Base-by-base conservation (phyloP, 2,329 filamentous ascomycete genomes). In the Stagonosporopsis rhizophila region DNA sequence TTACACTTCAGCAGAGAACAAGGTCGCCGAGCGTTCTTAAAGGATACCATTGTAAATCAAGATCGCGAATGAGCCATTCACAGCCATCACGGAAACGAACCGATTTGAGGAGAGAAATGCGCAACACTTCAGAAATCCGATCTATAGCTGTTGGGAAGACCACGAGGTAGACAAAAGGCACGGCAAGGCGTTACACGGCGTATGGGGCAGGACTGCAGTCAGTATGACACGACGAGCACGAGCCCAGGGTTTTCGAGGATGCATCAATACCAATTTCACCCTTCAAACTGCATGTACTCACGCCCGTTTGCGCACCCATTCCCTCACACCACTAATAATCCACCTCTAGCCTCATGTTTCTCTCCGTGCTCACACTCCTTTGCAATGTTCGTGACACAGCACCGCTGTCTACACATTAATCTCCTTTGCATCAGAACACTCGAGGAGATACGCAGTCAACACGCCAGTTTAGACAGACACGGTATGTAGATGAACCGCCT, bases 1-100 rank as follows among this genome's bases (percentile, higher is more conserved):
- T 56, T 2, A 56, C 48, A 23, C n/a, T 12, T 0, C n/a, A 2
- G 20, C 53, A 69, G 67, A 68, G 60, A 68, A 69, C 60, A 69
- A 68, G 61, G 60, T 68, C 42, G 67, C 67, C 17, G 65, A 68
- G 59, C 59, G 60, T 30, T 45, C 49, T 27, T 52, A 40, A 14
- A 20, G 6, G 4, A 22, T 23, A 9, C 7, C 11, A n/a, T 25
- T 22, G 17, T 6, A 34, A 2, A 32, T 5, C 15, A 23, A 20
- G 17, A 34, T 40, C 6, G 25, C 41, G 35, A 11, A 30, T 17
- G 22, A 6, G 41, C 32, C 25, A 6, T 22, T 9, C 12, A 9
- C 4, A 35, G 23, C 23, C 14, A 9, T 27, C 25, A 17, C 17
- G 20, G 19, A 28, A 45, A 28, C 44, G 20, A n/a, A 25, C 19